These are phyloP conservation scores for Fusarium temperatum DNA, from an alignment of 2,329 filamentous ascomycete genomes.

Conservation along the genomic window DNA sequence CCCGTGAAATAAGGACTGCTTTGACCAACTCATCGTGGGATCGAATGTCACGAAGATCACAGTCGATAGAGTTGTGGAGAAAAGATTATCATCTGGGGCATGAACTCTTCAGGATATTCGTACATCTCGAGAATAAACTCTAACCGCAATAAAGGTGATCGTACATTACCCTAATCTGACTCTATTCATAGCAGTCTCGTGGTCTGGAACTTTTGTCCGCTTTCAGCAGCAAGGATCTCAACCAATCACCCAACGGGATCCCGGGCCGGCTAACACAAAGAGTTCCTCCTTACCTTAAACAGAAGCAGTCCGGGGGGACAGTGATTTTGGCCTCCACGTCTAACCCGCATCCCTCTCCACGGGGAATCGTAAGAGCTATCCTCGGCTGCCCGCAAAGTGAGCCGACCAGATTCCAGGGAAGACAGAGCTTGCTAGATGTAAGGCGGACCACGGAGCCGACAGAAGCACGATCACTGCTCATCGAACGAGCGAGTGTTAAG, in stretches of 20 bases:
- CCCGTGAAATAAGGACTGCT: neutral
- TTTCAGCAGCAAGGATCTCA: constrained; percentile 1
- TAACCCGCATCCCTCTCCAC: neutral
- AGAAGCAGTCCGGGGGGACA: neutral
- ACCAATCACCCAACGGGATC: constrained; percentile 20
- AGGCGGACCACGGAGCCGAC: constrained; percentile 27
- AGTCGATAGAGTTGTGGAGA: neutral
- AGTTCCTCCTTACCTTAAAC: neutral
- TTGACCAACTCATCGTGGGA: neutral
- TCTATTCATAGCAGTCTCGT: neutral
- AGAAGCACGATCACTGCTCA: neutral
- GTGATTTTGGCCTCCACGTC: constrained; percentile 3
- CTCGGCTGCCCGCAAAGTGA: constrained; percentile 16
- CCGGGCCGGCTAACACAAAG: constrained; percentile 19
- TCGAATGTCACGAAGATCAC: neutral
- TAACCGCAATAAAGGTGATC: neutral
- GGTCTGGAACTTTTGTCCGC: neutral
- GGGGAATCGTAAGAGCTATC: neutral
- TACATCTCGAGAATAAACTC: neutral
- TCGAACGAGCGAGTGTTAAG: neutral
- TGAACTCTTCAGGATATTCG: neutral
- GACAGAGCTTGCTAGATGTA: neutral
- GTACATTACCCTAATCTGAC: neutral
- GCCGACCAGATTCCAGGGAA: neutral
- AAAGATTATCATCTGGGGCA: neutral